These are phyloP conservation scores for Terana coerulea DNA, from an alignment of 768 basidiomycete species.

Conservation along the genomic window DNA sequence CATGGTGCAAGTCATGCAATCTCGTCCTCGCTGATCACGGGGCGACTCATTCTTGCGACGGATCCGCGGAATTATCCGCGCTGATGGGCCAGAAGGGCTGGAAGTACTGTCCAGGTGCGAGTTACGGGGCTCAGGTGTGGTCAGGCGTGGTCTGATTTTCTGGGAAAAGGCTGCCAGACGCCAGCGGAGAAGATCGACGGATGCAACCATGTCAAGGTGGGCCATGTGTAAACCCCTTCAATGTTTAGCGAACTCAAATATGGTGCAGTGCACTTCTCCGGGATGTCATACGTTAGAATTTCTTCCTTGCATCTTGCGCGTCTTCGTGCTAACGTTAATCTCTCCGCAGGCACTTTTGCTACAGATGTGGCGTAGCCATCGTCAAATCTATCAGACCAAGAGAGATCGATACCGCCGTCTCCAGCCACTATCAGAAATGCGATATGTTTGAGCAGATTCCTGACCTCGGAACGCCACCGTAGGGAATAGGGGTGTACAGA, in stretches of 20 bases:
- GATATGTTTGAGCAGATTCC: slow-evolving; percentile 21
- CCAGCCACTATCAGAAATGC: slow-evolving; percentile 26
- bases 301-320: no score
- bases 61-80: slow-evolving; percentile 47
- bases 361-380: slow-evolving; percentile 29
- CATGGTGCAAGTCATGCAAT: slow-evolving; percentile 62
- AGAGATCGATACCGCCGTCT: slow-evolving; percentile 20
- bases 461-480: neutral
- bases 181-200: slow-evolving; percentile 33
- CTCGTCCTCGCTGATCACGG: slow-evolving; percentile 33
- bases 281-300: slow-evolving; percentile 32
- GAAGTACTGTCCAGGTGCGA: slow-evolving; percentile 59
- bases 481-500: no score
- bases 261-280: slow-evolving; percentile 25
- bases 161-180: slow-evolving; percentile 38
- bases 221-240: no score
- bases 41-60: slow-evolving; percentile 55
- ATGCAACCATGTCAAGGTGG: slow-evolving; percentile 37
- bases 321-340: neutral
- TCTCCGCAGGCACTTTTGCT: slow-evolving; percentile 33
- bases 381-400: slow-evolving; percentile 22
- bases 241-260: no score
- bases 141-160: neutral
- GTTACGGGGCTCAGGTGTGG: no score
- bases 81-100: slow-evolving; percentile 54